Evolutionary conservation across 2,329 filamentous ascomycete species (phyloP).

Genomic region (Stemphylium vesicarium): DNA sequence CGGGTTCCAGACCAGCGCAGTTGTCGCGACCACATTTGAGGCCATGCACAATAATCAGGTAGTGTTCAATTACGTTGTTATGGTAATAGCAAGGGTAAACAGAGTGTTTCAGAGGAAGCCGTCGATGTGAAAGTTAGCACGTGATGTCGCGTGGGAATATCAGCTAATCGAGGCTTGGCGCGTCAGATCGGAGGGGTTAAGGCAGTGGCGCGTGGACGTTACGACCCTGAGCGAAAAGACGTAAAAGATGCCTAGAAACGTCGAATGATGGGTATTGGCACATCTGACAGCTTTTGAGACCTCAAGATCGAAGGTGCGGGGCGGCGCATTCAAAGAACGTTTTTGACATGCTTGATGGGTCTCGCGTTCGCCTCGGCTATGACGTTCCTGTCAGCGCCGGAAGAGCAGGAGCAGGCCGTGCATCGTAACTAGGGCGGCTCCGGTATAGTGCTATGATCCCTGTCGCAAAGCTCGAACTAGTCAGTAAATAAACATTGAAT

Average conservation of each 20-base stretch:
- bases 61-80: conserved; percentile 19
- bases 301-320: conserved; percentile 1
- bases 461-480: conserved; percentile 14
- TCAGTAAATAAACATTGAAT: conserved; percentile 19
- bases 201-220: neutral
- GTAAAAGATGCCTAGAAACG: neutral
- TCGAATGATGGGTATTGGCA: neutral
- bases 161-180: conserved; percentile 3
- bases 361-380: conserved; percentile 24
- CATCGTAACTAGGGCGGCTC: conserved; percentile 10
- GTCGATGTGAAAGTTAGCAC: conserved; percentile 10
- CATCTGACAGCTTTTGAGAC: neutral
- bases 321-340: conserved; percentile 21
- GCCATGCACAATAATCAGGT: conserved; percentile 18
- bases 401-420: conserved; percentile 13
- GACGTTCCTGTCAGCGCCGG: conserved; percentile 13
- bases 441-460: conserved; percentile 10
- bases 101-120: conserved; percentile 20
- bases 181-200: conserved; percentile 2
- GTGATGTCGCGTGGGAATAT: conserved; percentile 19
- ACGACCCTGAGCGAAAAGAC: neutral
- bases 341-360: conserved; percentile 21
- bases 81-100: conserved; percentile 23
- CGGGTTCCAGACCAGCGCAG: conserved; percentile 20
- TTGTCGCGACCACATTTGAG: conserved; percentile 24